Base-by-base conservation (phyloP, 305 asterid genomes). In the Fraxinus velutina region DNA sequence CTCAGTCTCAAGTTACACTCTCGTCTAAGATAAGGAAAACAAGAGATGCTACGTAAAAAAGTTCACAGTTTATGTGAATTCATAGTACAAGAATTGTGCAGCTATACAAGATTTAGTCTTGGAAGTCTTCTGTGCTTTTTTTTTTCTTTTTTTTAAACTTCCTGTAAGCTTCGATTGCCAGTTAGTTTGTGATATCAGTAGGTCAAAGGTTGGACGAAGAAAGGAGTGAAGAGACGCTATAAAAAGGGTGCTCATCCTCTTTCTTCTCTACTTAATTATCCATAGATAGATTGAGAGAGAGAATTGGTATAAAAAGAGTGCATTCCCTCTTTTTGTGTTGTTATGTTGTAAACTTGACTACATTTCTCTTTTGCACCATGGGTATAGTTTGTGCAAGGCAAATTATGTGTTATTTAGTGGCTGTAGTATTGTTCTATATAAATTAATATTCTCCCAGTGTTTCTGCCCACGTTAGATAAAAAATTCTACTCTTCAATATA, bases 211-310 rank as follows among this genome's bases (percentile, higher is more conserved):
- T 1, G 92, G 91, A 84, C 32, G 89, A 85, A 90, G 98, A 92
- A 92, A 93, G 94, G 97, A 92, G 99, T 79, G 99, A 96, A 86
- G 98, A 89, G 97, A 94, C 93, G 72, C 86, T 83, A 85, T 79
- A 84, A 88, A 85, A 83, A 85, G 77, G 87, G 97, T 89, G 99
- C 98, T 96, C 96, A 92, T 96, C 99, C 98, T 96, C 98, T 90
- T 93, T 92, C 98, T 89, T 91, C 89, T 89, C 89, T 86, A 71
- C 86, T 84, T 88, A 88, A 73, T 84, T 88, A 78, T 86, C 78
- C 87, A 82, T 79, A 84, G 81, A 62, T 83, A 42, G 50, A 42
- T 42, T 70, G 39, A 81, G 83, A 76, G 82, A 84, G 76, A 77
- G 66, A 50, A 39, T 47, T 13, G 57, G 15, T 15, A 13, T 44